Evolutionary conservation across 2,329 filamentous ascomycete species (phyloP).

Genomic region (Thelonectria blattea): DNA sequence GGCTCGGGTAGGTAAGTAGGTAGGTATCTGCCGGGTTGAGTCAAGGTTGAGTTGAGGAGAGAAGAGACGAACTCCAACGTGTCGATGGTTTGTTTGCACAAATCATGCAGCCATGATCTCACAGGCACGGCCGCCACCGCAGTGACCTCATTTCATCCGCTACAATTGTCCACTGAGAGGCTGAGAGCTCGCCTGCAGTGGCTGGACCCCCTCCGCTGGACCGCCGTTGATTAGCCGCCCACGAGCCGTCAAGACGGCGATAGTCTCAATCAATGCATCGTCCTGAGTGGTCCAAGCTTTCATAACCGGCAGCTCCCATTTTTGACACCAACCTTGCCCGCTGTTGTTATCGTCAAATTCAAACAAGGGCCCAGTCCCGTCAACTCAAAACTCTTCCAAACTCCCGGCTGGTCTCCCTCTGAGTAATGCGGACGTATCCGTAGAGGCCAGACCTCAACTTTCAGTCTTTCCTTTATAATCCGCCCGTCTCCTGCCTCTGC

Average conservation of each 20-base stretch:
- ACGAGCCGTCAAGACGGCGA: slow-evolving; percentile 22
- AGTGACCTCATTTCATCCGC: slow-evolving; percentile 38
- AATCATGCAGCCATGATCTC: background rate
- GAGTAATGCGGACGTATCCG: slow-evolving; percentile 34
- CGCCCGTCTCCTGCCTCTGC: slow-evolving; percentile 7
- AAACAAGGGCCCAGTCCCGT: slow-evolving; percentile 32
- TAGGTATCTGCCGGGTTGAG: background rate
- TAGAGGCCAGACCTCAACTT: slow-evolving; percentile 33
- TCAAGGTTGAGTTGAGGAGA: background rate
- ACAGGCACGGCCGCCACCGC: too few species aligned
- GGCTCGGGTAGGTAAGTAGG: slow-evolving; percentile 14
- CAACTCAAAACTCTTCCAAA: slow-evolving; percentile 20
- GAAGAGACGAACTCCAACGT: slow-evolving; percentile 24
- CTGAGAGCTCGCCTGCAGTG: slow-evolving; percentile 1
- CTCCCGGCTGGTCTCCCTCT: slow-evolving; percentile 20
- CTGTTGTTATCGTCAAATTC: slow-evolving; percentile 35
- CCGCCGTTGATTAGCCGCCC: slow-evolving; percentile 23
- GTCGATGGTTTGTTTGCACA: slow-evolving; percentile 18
- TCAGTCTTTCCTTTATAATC: slow-evolving; percentile 11
- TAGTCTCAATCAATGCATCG: slow-evolving; percentile 12
- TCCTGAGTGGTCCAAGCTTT: slow-evolving; percentile 37
- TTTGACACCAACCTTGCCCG: slow-evolving; percentile 38
- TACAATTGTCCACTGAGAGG: slow-evolving; percentile 27
- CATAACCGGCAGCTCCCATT: slow-evolving; percentile 22
- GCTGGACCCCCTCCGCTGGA: slow-evolving; percentile 3